Base-by-base conservation (phyloP, 805 yeast genomes). In the Metschnikowia aberdeeniae region DNA sequence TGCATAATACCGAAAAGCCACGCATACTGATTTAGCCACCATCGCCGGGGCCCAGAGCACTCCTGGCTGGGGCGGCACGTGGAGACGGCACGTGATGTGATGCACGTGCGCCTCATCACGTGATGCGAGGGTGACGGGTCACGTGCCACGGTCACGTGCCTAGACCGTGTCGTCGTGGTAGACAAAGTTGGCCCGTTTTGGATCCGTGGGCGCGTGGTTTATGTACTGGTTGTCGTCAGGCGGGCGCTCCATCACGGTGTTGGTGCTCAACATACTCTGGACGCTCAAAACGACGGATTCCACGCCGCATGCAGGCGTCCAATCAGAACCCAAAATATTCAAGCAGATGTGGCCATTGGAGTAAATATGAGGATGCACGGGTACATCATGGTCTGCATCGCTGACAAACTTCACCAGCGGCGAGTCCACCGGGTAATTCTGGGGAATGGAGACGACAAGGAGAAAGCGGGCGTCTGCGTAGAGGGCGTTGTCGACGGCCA, bases 291-390 rank as follows among this genome's bases (percentile, higher is more conserved):
- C 59, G 0, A 78, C 61, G 1, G 77, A 65, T 33, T 72, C 72
- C 1, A 80, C 60, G 0, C 77, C 68, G 49, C 80, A 79, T 0
- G 81, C 82, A 0, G 88, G 86, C 0, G 85, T 71, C 88, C 88
- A 82, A 34, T 76, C 84, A 14, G 72, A 73, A 2, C 85, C 88
- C 31, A 84, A 62, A 1, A 85, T 63, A 55, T 84, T 80, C 17
- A 84, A 64, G 57, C 92, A 84, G n/a, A 84, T 84, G 55, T 85
- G 90, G 1, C 90, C 92, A 55, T 85, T 85, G 28, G 84, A 75
- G 56, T 84, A 84, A 3, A 84, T 71, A 56, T 84, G 92, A 0
- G 92, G 92, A 56, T 84, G 89, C 3, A 82, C 54, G 1, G 92
- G 92, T 3, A 84, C 74, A n/a, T 13, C 13, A 29, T 43, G 26